Conservation (phyloP, 73 alveolate species). For the Tetrahymena malaccensis region DNA sequence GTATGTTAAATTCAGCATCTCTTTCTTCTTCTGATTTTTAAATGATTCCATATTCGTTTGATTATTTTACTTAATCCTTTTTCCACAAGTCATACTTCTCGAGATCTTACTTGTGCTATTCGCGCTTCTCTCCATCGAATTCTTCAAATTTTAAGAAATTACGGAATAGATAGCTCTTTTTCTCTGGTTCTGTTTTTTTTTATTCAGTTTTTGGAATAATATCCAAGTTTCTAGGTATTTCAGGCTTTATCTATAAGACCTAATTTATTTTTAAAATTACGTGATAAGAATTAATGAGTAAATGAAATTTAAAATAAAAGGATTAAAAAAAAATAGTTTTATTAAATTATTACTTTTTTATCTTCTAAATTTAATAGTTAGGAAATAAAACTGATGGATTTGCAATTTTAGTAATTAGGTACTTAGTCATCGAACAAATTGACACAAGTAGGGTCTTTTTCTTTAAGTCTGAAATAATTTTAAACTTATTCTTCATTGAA, state of each 20-base stretch:
- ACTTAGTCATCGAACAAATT: slow-evolving; percentile 20
- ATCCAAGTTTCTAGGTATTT: slow-evolving; percentile 53
- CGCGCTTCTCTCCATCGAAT: slow-evolving; percentile 29
- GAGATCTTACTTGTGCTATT: slow-evolving; percentile 15
- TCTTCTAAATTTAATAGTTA: background rate
- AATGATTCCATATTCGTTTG: slow-evolving; percentile 30
- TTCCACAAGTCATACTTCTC: slow-evolving; percentile 38
- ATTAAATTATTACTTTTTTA: slow-evolving; percentile 8
- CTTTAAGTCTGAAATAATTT: slow-evolving; percentile 53
- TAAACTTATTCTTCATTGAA: slow-evolving; percentile 49
- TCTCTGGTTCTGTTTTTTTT: slow-evolving; percentile 9
- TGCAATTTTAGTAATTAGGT: background rate
- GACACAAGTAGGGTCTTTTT: slow-evolving; percentile 16
- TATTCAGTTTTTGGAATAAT: slow-evolving; percentile 52
- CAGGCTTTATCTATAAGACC: background rate
- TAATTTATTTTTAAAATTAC: background rate
- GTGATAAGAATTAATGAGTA: background rate
- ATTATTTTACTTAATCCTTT: slow-evolving; percentile 14
- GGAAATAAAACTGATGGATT: slow-evolving; percentile 20
- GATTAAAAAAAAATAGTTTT: background rate
- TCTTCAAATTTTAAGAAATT: slow-evolving; percentile 30
- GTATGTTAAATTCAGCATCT: slow-evolving; percentile 36
- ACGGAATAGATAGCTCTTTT: slow-evolving; percentile 24
- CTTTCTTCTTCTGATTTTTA: slow-evolving; percentile 41
- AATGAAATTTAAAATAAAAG: background rate